phyloP scores from a whole-genome alignment of 257 asterid species.

The Cruciata laevipes region DNA sequence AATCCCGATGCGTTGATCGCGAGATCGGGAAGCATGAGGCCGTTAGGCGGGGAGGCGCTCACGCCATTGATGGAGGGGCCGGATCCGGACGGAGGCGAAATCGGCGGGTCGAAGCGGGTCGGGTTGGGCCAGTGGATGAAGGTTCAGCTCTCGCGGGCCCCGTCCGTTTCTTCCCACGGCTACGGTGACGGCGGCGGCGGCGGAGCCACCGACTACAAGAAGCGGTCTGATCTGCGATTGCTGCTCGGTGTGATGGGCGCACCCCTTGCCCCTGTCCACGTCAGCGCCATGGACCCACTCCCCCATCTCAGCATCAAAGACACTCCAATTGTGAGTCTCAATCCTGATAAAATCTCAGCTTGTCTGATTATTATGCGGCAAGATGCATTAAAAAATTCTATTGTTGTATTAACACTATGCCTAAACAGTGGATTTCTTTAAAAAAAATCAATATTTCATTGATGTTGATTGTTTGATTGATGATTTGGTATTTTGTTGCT shows the following conservation, averaged over 20 bases:
- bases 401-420: not conserved
- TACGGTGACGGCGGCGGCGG: slow-evolving; percentile 17
- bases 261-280: slow-evolving; percentile 91
- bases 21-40: slow-evolving; percentile 38
- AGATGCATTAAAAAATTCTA: not conserved
- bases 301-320: slow-evolving; percentile 95
- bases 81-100: slow-evolving; percentile 33
- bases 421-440: not conserved
- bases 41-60: slow-evolving; percentile 29
- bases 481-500: not conserved
- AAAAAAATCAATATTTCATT: not conserved
- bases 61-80: slow-evolving; percentile 43
- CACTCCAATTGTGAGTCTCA: slow-evolving; percentile 63
- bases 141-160: slow-evolving; percentile 31
- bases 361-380: too few species aligned
- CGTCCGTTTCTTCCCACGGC: slow-evolving; percentile 44
- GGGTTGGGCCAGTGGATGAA: slow-evolving; percentile 39
- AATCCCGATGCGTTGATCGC: slow-evolving; percentile 24
- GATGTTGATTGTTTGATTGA: not conserved
- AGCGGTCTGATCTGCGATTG: slow-evolving; percentile 79
- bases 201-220: slow-evolving; percentile 9
- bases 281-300: slow-evolving; percentile 61
- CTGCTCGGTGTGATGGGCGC: slow-evolving; percentile 97
- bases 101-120: slow-evolving; percentile 31
- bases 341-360: not conserved